Conservation (phyloP, 176 grass and related monocot species). For the Alloteropsis semialata region DNA sequence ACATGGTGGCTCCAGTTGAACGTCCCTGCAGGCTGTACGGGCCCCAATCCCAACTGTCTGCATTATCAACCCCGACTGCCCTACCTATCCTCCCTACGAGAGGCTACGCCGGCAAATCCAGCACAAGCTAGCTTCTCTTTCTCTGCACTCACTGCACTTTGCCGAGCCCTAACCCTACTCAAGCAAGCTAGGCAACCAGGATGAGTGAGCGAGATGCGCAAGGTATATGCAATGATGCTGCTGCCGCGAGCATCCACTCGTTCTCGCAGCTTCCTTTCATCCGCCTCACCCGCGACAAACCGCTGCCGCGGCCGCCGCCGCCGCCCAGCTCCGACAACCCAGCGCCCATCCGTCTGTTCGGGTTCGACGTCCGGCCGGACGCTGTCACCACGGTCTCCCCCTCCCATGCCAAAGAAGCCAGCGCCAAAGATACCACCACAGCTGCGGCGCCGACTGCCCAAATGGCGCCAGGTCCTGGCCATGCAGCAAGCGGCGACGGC, state of each 20-base stretch:
- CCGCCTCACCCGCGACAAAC: not conserved
- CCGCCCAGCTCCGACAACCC: not conserved
- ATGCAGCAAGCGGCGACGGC: not conserved
- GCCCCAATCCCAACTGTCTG: not conserved
- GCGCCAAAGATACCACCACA: constrained; percentile 2
- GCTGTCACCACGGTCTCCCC: not conserved
- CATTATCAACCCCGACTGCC: not conserved
- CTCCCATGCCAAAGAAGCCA: not conserved
- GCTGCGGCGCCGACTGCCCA: not conserved
- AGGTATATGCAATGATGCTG: not conserved
- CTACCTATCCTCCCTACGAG: not conserved
- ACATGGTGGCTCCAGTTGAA: no score
- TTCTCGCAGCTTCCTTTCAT: constrained; percentile 72
- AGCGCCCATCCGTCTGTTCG: constrained; percentile 56
- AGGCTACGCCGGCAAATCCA: not conserved
- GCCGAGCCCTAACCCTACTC: not conserved
- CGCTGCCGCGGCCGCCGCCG: constrained; percentile 1
- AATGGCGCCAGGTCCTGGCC: not conserved
- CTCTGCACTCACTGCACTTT: not conserved
- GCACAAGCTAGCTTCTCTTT: not conserved
- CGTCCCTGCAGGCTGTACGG: no score
- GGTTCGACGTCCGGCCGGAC: constrained; percentile 58
- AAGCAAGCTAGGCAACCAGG: not conserved
- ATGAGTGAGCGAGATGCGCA: constrained; percentile 58
- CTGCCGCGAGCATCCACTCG: constrained; percentile 38